A percentile compares a stretch with the other conserved stretches of the same genome.
phyloP scores from a whole-genome alignment of 2,329 filamentous ascomycete genomes.

The Botrytis medusae region DNA sequence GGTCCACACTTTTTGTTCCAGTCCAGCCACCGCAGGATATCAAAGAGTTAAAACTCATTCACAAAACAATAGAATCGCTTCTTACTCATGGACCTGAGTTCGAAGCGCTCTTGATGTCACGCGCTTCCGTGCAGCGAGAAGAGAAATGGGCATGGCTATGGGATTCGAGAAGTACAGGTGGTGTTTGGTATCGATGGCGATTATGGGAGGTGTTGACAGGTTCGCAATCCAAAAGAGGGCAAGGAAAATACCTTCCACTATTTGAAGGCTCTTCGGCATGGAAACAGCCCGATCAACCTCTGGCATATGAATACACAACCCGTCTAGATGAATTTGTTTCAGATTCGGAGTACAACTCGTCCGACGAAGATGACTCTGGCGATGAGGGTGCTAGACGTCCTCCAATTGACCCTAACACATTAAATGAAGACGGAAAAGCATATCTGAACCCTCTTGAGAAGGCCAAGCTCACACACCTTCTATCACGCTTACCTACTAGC shows the following conservation, averaged over 20 bases:
- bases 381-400: constrained; percentile 47
- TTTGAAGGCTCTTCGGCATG: constrained; percentile 79
- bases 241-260: constrained; percentile 59
- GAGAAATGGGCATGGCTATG: constrained; percentile 95
- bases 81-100: constrained; percentile 81
- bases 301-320: constrained; percentile 81
- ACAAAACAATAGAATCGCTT: constrained; percentile 80
- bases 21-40: constrained; percentile 77
- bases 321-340: constrained; percentile 76
- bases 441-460: constrained; percentile 83
- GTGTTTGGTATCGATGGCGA: constrained; percentile 90
- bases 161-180: constrained; percentile 76
- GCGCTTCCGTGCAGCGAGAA: constrained; percentile 77
- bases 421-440: constrained; percentile 40
- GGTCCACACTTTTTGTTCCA: constrained; percentile 61
- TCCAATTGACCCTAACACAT: constrained; percentile 40
- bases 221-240: constrained; percentile 47
- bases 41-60: constrained; percentile 77
- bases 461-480: constrained; percentile 77
- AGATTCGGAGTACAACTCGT: constrained; percentile 82
- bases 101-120: constrained; percentile 87
- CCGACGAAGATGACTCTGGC: constrained; percentile 74
- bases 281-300: constrained; percentile 68
- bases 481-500: constrained; percentile 77
- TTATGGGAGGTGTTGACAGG: constrained; percentile 84